Evolutionary conservation across 192 early-diverging fungal species (phyloP), one percentile per base, ranked within the genome.

Genomic region (Dispira simplex): DNA sequence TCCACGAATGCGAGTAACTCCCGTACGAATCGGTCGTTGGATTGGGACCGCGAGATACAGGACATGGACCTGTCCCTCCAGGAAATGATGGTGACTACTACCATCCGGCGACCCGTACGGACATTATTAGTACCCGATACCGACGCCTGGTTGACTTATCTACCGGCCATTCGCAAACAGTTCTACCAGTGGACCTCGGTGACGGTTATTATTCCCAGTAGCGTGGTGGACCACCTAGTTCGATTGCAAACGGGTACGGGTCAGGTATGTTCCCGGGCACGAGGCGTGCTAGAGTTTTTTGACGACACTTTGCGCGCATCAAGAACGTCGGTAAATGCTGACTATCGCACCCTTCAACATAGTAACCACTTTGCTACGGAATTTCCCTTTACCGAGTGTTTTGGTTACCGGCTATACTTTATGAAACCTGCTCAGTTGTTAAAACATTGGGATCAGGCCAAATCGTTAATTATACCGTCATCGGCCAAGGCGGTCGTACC

Each of bases 361-460:
- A 39, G 6, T 39, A 56, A 56, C 54, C 25, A 56, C 3, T 13
- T 21, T 13, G 8, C 21, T 14, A 25, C 54, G 20, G 54, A 56
- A 56, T 56, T 56, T 56, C 54, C 54, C 25, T 56, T 56, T 8
- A 26, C 54, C 20, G 25, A 14, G 20, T 23, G 54, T 56, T 27
- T 25, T 14, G 3, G 21, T 2, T 60, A 60, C 21, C 39, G 58
- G 9, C 32, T 60, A 1, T 60, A 60, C 39, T 60, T 60, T 44
- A 43, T 60, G 58, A 60, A 60, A 21, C 25, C 32, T 13, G 39
- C 18, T 4, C 58, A 60, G 13, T 0, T 18, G 25, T 43, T 60
- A 14, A 44, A 28, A 5, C 18, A 11, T 12, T 60, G 58, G 58
- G 58, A 60, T 44, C 58, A 43, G 58, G 58, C 58, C 43, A 11